Percentiles rank a stretch among this genome's conserved stretches.
Conservation (phyloP, 1,139 yeast genomes). For the Starmera stellimalicola region DNA sequence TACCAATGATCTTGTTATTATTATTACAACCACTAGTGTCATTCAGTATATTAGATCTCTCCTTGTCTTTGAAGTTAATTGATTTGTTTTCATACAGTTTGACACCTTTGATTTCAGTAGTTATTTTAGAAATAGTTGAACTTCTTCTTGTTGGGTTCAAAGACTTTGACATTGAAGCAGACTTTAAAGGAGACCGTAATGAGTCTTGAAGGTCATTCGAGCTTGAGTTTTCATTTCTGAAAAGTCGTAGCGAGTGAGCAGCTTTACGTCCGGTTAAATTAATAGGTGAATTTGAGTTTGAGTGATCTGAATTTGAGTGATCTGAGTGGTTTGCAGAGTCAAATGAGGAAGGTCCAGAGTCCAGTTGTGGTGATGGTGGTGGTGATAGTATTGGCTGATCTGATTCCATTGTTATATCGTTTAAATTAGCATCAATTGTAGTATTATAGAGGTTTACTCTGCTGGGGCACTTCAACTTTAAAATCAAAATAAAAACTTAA, state of each 20-base stretch:
- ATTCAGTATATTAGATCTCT: too few species aligned
- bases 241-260: conserved; percentile 39
- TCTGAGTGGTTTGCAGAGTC: too few species aligned
- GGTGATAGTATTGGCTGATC: not conserved
- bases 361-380: too few species aligned
- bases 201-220: conserved; percentile 9
- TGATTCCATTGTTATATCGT: not conserved
- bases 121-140: not conserved
- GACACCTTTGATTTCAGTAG: not conserved
- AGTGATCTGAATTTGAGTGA: not conserved
- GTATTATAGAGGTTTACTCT: too few species aligned
- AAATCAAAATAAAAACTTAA: too few species aligned
- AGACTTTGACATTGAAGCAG: not conserved
- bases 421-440: too few species aligned
- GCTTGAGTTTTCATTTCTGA: conserved; percentile 25
- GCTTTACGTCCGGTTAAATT: conserved; percentile 34
- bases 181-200: conserved; percentile 4
- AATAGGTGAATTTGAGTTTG: not conserved
- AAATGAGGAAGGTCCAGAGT: too few species aligned
- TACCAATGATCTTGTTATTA: too few species aligned
- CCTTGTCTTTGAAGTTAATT: not conserved
- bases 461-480: too few species aligned
- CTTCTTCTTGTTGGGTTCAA: not conserved
- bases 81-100: not conserved
- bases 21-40: too few species aligned